Evolutionary conservation across 2,329 filamentous ascomycete species (phyloP), one percentile per base, ranked within the genome.

Genomic region (Epichloe scottii): DNA sequence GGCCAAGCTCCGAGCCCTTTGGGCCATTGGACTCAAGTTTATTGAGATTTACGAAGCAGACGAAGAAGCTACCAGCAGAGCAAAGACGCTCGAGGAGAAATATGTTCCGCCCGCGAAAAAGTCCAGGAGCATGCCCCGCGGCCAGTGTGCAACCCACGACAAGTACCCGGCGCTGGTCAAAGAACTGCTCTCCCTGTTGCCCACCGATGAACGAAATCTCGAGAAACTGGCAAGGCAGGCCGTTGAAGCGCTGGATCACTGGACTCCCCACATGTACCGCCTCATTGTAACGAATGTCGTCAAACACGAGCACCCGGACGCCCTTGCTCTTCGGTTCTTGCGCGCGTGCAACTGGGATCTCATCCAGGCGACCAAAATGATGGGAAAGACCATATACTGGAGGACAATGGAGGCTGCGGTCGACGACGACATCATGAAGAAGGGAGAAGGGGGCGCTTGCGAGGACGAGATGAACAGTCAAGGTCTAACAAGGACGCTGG

Each of bases 331-430:
- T 50, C 80, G 87, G 38, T 93, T 91, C 67, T 71, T 93, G 54
- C 76, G 87, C 49, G 87, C 87, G 11, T 75, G 87, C 46, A 91
- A 91, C 68, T 96, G 89, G 89, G 87, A 95, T 62, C 80, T 93
- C 23, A 83, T 94, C 51, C 87, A 85, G 62, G 89, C 89, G 7
- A 75, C 95, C 30, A 77, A 93, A 57, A 95, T 95, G 89, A 72
- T 95, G 68, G 78, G 95, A 46, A 87, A 87, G 4, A 93, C 89
- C 1, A 86, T 95, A 76, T 84, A 87, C 65, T 96, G 90, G 90
- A 80, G 89, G 57, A 69, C 79, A 48, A 73, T 78, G 48, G 87
- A 91, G 53, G 82, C 89, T 71, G 81, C 87, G 58, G 86, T 95
- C 15, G 89, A 95, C 62, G 84, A 88, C 53, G 85, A 91, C 58